Percentiles rank a stretch among this genome's conserved stretches.
Evolutionary conservation across 495 filamentous ascomycete genomes (phyloP).

Genomic region (Neurospora cerealis): DNA sequence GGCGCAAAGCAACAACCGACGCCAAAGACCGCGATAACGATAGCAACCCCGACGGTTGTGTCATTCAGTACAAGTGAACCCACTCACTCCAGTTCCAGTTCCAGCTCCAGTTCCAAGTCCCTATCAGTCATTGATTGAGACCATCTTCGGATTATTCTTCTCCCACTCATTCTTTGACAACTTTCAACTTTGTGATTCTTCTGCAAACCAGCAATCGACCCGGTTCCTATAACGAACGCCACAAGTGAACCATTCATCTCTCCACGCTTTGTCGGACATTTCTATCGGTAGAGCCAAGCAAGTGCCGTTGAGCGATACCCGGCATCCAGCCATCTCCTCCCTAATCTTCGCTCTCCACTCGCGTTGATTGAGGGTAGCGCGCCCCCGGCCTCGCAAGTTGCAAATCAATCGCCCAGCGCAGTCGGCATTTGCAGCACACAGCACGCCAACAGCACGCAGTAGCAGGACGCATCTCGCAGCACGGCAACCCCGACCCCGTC

Average conservation of each 20-base stretch:
- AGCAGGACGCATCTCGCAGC: background rate
- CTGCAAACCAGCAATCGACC: background rate
- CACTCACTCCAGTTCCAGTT: background rate
- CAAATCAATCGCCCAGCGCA: background rate
- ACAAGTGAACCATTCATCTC: background rate
- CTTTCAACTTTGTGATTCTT: background rate
- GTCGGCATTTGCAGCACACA: background rate
- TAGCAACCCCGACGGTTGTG: background rate
- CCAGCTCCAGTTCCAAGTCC: background rate
- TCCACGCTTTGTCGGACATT: background rate
- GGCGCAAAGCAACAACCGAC: background rate
- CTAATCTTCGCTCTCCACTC: background rate
- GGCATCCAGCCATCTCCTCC: background rate
- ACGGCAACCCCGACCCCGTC: background rate
- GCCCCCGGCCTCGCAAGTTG: background rate
- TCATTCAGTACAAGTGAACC: background rate
- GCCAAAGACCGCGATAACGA: background rate
- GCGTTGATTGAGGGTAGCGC: background rate
- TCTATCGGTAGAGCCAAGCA: background rate
- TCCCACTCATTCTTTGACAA: background rate
- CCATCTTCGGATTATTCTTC: background rate
- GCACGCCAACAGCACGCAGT: background rate
- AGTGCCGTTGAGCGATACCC: background rate
- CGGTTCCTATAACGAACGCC: background rate
- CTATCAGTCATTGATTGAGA: background rate